Percentiles rank a stretch among this genome's conserved stretches.
Evolutionary conservation across 192 early-diverging fungal species (phyloP).

Genomic region (Jimgerdemannia lactiflua): DNA sequence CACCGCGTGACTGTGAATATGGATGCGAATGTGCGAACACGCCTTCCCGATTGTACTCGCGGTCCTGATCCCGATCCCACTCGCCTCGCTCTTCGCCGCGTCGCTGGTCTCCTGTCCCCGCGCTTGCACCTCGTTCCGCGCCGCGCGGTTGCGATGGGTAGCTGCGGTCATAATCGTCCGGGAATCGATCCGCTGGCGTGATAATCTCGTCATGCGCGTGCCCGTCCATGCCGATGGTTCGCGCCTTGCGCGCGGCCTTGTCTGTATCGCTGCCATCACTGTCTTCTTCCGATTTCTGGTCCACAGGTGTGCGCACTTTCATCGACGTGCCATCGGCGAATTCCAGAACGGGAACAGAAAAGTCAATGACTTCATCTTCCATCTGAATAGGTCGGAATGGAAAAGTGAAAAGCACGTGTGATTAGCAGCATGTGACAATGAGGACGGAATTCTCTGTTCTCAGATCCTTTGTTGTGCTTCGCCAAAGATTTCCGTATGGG

Average conservation of each 20-base stretch:
- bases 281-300: slow-evolving; percentile 8
- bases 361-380: slow-evolving; percentile 31
- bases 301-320: slow-evolving; percentile 8
- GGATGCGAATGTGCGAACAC: too few species aligned
- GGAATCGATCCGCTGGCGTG: slow-evolving; percentile 28
- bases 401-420: too few species aligned
- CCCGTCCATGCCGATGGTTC: not conserved
- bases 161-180: slow-evolving; percentile 35
- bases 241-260: not conserved
- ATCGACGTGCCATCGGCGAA: slow-evolving; percentile 25
- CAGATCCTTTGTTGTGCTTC: too few species aligned
- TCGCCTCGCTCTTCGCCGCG: not conserved
- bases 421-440: too few species aligned
- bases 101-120: not conserved
- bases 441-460: too few species aligned
- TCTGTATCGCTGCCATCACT: not conserved
- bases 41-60: not conserved
- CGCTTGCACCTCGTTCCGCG: not conserved
- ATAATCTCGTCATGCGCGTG: not conserved
- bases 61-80: not conserved
- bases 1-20: too few species aligned
- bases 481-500: too few species aligned
- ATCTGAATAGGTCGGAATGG: slow-evolving; percentile 14
- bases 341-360: slow-evolving; percentile 17
- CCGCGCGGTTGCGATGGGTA: slow-evolving; percentile 19